phyloP scores from a whole-genome alignment of 257 asterid genomes.

The Solanum dulcamara region DNA sequence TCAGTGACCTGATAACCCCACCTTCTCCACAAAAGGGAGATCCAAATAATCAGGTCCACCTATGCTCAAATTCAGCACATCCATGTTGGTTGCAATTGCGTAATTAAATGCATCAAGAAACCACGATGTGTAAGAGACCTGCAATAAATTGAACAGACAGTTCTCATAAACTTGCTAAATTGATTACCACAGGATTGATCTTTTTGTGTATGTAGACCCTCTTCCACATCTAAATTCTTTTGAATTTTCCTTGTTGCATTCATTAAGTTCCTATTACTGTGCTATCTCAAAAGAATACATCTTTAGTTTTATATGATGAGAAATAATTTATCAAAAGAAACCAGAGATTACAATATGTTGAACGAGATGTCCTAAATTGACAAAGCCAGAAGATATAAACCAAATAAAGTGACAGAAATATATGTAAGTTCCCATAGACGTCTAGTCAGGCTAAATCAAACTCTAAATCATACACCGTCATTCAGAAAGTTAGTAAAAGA shows the following conservation, averaged over 20 bases:
- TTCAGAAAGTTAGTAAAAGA: background rate
- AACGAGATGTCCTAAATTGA: background rate
- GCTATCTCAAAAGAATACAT: background rate
- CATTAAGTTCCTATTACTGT: background rate
- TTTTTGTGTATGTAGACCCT: background rate
- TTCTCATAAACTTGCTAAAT: slow-evolving; percentile 50
- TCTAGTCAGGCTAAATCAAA: background rate
- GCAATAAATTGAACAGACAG: slow-evolving; percentile 83
- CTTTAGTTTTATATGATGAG: background rate
- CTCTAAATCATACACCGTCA: background rate
- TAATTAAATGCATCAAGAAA: slow-evolving; percentile 98
- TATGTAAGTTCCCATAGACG: background rate
- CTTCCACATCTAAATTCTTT: background rate
- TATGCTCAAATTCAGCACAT: slow-evolving; percentile 94
- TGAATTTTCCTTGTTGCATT: background rate
- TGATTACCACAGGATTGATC: background rate
- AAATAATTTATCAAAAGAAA: background rate
- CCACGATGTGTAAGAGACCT: slow-evolving; percentile 98
- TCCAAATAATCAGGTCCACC: slow-evolving; percentile 97
- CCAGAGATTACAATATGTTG: background rate
- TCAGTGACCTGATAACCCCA: background rate
- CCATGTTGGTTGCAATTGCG: slow-evolving; percentile 93
- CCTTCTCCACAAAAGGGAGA: slow-evolving; percentile 94
- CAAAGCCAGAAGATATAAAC: background rate
- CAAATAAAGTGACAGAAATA: background rate